A percentile compares a stretch with the other conserved stretches of the same genome.
Evolutionary conservation across 78 protist species (phyloP).

Genomic region (Cavenderia fasciculata): DNA sequence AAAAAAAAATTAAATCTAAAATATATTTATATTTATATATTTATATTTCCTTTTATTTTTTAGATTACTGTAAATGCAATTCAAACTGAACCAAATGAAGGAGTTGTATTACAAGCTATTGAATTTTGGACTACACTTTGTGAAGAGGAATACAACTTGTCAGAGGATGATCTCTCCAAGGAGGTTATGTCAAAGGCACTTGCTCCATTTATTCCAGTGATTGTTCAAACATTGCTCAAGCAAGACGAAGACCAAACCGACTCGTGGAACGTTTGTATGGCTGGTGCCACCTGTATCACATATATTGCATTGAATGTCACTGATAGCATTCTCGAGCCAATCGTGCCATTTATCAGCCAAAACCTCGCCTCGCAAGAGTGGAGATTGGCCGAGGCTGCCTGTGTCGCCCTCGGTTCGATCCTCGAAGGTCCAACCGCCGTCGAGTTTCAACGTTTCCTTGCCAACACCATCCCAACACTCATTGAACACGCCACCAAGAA

Average conservation of each 20-base stretch:
- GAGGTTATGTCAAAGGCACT: conserved; percentile 66
- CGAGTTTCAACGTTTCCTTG: conserved; percentile 20
- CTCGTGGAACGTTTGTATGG: conserved; percentile 85
- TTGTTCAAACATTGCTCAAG: conserved; percentile 71
- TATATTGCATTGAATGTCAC: conserved; percentile 63
- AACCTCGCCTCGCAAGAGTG: conserved; percentile 80
- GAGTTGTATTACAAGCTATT: conserved; percentile 90
- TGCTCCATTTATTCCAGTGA: conserved; percentile 62
- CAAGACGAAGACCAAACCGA: conserved; percentile 89
- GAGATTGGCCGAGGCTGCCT: conserved; percentile 87
- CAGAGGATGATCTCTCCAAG: conserved; percentile 20
- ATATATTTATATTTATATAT: not conserved
- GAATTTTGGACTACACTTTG: conserved; percentile 96
- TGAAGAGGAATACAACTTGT: conserved; percentile 87
- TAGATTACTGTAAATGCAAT: conserved; percentile 81
- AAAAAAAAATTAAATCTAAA: not conserved
- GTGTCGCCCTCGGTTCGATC: conserved; percentile 86
- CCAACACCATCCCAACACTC: not conserved
- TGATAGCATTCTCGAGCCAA: conserved; percentile 72
- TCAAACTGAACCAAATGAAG: conserved; percentile 73
- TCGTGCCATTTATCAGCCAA: conserved; percentile 84
- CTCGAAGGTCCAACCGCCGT: conserved; percentile 40
- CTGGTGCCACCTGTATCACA: conserved; percentile 90
- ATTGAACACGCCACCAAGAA: conserved; percentile 72
- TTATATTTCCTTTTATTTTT: not conserved